Evolutionary conservation across 2,329 filamentous ascomycete genomes (phyloP).

Genomic region (Clonostachys byssicola): DNA sequence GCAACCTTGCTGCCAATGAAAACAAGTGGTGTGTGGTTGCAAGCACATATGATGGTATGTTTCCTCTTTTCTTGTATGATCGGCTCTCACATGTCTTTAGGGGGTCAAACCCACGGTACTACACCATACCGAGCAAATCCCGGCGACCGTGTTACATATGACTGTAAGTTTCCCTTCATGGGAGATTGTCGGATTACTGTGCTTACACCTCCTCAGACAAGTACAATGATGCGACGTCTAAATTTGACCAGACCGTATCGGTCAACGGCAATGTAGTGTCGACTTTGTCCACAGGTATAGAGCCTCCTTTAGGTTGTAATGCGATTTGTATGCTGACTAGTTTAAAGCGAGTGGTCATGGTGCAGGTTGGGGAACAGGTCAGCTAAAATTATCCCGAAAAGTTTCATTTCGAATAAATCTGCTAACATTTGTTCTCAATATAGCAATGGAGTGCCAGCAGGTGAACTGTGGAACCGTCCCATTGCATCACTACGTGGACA

Average conservation of each 20-base stretch:
- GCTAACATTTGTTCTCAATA: background rate
- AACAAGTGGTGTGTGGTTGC: background rate
- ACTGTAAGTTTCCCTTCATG: background rate
- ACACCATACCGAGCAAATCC: background rate
- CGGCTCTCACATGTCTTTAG: background rate
- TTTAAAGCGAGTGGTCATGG: background rate
- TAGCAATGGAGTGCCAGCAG: background rate
- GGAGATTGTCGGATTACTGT: background rate
- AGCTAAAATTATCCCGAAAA: background rate
- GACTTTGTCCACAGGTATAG: background rate
- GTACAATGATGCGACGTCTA: background rate
- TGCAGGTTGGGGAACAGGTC: background rate
- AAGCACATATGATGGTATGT: background rate
- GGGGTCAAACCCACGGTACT: background rate
- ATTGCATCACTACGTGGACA: background rate
- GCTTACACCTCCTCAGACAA: background rate
- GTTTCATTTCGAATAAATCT: background rate
- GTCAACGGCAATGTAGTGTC: background rate
- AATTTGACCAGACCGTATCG: background rate
- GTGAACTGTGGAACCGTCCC: background rate
- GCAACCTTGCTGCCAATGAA: background rate
- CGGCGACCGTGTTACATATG: background rate
- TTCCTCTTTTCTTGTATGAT: background rate
- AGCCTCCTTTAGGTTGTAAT: background rate
- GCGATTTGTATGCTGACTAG: background rate